Evolutionary conservation across 2,329 filamentous ascomycete species (phyloP), one percentile per base, ranked within the genome.

Genomic region (Ascomycota sp.): DNA sequence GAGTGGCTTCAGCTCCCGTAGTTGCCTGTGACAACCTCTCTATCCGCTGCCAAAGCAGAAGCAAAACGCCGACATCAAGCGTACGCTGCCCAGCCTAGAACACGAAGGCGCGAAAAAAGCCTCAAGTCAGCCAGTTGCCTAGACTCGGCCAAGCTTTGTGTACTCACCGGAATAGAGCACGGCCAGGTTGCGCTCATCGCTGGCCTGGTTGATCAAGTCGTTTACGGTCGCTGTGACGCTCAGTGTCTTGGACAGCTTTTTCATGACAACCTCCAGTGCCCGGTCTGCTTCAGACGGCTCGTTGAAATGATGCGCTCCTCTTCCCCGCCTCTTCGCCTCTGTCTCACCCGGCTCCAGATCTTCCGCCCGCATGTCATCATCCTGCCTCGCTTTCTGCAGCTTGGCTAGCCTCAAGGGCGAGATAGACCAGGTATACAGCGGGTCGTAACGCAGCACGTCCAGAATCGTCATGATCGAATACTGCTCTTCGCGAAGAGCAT

Each of bases 391-490:
- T 43, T 70, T 68, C 46, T 76, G 72, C 36, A 76, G 53, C 45
- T 73, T 75, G 29, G 69, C 68, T 37, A 76, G 54, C 13, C 72
- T 62, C 27, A 75, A 59, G 0, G 72, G 72, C 9, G 80, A 89
- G 36, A 93, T 74, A 27, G 81, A 86, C 89, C 89, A 99, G 39
- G 74, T 89, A 53, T 95, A 92, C 39, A 99, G 59, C 1, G 89
- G 91, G 61, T 99, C 89, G 54, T 93, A 95, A n/a, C 91, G 77
- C 38, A 99, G 61, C 16, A 98, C 91, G 48, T 98, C 91, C 13
- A 99, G 70, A 35, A 98, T 83, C 0, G 89, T 95, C 84, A 93
- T 95, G 57, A 99, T 98, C 31, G 78, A 84, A 50, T 92, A 91
- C 9, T 80, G 80, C 51, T 98, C 89, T 45, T 92, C 79, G n/a